Base-by-base conservation (phyloP, 495 filamentous ascomycete species). In the Platismatia glauca region DNA sequence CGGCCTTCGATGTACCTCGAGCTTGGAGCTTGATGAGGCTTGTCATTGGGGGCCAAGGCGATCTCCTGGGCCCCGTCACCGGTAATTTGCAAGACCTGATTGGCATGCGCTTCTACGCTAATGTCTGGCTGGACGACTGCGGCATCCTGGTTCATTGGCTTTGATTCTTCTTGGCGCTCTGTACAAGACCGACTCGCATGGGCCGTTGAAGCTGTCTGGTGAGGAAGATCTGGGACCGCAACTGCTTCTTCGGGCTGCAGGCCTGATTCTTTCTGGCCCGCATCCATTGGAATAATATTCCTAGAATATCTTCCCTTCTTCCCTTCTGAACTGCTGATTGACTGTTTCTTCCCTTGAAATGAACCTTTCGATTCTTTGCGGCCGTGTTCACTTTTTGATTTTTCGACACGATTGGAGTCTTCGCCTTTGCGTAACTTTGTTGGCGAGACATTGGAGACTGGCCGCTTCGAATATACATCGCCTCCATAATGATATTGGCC, bases 21-120 rank as follows among this genome's bases (percentile, higher is more conserved):
- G 29, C 50, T 33, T 1, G 29, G 7, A 9, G 27, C 16, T 33
- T 53, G 29, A 34, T 31, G 29, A n/a, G 38, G 37, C 20, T 41
- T 61, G 37, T 8, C 29, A 12, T 18, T 29, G 12, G 52, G 9
- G 33, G 27, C 38, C 24, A 52, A 33, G 16, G 12, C 4, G 29
- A 16, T 46, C 13, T 61, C 60, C 13, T 46, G 37, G 20, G 34
- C 38, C 15, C 60, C 60, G 37, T 56, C 50, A 38, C 41, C 35
- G 37, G 50, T 16, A 27, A 22, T 16, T 20, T 1, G 16, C 24
- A 4, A 52, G 27, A 16, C 48, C 13, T 18, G 16, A 33, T 29
- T 20, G 24, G 29, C 50, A 31, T 53, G 29, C 27, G 29, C 9
- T 20, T 53, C 50, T 18, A 33, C 15, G 24, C 27, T 8, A 7